Evolutionary conservation across 179 eudicot species (phyloP).

Genomic region (Heliamphora pulchella): DNA sequence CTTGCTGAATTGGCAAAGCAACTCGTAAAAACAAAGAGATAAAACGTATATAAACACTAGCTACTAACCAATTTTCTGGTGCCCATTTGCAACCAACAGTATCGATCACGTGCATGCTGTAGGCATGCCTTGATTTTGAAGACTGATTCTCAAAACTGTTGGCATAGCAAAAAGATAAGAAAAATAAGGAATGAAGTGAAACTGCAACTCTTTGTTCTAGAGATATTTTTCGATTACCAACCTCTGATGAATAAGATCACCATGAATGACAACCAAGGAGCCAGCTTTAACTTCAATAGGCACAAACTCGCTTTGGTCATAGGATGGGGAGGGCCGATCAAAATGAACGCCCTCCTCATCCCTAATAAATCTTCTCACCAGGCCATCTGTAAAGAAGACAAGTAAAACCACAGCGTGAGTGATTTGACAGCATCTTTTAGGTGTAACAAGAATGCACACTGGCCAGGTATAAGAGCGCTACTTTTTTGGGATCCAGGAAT

Average conservation of each 20-base stretch:
- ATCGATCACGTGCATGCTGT: constrained; percentile 84
- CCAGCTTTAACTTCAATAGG: constrained; percentile 94
- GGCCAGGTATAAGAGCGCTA: constrained; percentile 12
- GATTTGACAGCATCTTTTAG: not conserved
- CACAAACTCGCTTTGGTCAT: constrained; percentile 72
- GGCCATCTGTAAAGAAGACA: constrained; percentile 47
- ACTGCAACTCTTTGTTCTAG: not conserved
- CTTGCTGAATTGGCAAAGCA: not conserved
- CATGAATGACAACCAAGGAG: constrained; percentile 82
- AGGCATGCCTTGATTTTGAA: constrained; percentile 85
- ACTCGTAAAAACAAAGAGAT: not conserved
- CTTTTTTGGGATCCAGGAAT: constrained; percentile 95
- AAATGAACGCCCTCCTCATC: constrained; percentile 79
- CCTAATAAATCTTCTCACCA: constrained; percentile 80
- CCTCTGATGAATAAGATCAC: constrained; percentile 98
- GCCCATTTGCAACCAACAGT: constrained; percentile 89
- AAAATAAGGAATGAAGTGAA: not conserved
- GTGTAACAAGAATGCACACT: not conserved
- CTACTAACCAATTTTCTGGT: constrained; percentile 77
- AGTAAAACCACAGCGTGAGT: not conserved
- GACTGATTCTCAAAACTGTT: constrained; percentile 88
- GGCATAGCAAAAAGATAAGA: constrained; percentile 14
- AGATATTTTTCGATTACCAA: constrained; percentile 18
- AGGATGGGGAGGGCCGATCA: constrained; percentile 72
- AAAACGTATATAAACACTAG: not conserved